Base-by-base conservation (phyloP, 352 stramenopile species). In the Halophytophthora batemanensis region DNA sequence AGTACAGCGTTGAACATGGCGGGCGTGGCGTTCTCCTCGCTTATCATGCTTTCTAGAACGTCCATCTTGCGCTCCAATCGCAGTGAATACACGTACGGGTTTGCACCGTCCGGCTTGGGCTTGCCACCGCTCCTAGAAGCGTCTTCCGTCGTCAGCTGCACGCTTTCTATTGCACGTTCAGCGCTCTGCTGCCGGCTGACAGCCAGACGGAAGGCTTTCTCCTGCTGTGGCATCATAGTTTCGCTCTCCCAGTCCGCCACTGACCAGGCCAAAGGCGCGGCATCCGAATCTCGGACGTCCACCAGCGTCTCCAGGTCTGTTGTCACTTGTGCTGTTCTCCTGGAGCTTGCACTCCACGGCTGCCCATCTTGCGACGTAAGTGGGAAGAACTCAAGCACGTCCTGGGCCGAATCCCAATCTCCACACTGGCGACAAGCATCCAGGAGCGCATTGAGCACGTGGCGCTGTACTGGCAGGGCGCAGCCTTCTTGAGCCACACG, bases 341-440 rank as follows among this genome's bases (percentile, higher is more conserved):
- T 47, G 47, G 2, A 45, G 19, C 45, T 38, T 3, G 33, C 28
- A 31, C n/a, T 12, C 56, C 25, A 7, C 15, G 15, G 7, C 2
- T 47, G 12, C 14, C 36, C 7, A 22, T 60, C 40, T 21, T 57
- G n/a, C 2, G 18, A 48, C 6, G 31, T 59, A 21, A 35, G 35
- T 10, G 45, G 22, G 25, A 69, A 39, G 12, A 39, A 31, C 4
- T 31, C 45, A 6, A 66, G 23, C 13, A 23, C 36, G 14, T 64
- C 53, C 3, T 65, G 50, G n/a, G 64, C 56, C 15, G 46, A 67
- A n/a, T 58, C 53, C 76, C 74, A 87, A 18, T 77, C 51, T 2
- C 41, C 45, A 28, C 48, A 47, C 18, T 81, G 61, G 5, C 74
- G 64, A 36, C 74, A 87, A 10, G 61, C 64, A 56, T 89, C 77